These are phyloP conservation scores for Tephrocybe sp. DNA, from an alignment of 768 basidiomycete genomes.

Conservation along the genomic window DNA sequence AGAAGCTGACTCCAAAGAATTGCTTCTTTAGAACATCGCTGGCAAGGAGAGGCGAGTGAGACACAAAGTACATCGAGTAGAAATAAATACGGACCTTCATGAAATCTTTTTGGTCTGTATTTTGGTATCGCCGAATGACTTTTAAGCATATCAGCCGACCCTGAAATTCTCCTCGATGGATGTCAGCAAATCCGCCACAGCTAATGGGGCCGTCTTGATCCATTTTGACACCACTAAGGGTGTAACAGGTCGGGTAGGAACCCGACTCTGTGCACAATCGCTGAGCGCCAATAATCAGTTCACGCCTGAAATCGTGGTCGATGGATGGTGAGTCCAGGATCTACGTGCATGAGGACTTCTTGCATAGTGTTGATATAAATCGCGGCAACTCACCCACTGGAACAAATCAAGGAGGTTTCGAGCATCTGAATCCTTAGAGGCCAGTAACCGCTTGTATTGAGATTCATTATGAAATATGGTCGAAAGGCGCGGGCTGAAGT, in stretches of 20 bases:
- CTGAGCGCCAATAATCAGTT: not conserved
- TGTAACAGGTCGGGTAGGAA: not conserved
- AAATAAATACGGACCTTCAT: not conserved
- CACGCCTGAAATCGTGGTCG: not conserved
- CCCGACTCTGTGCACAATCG: not conserved
- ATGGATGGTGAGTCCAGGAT: not conserved
- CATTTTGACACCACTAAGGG: not conserved
- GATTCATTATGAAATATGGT: not conserved
- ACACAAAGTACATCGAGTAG: not conserved
- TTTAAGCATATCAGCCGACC: slow-evolving; percentile 1
- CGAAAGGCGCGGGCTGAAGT: not conserved
- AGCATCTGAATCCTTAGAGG: not conserved
- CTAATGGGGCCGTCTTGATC: not conserved
- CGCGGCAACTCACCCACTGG: not conserved
- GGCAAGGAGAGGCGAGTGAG: not conserved
- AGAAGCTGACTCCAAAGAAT: slow-evolving; percentile 1
- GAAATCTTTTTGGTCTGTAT: not conserved
- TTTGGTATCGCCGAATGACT: not conserved
- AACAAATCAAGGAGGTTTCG: slow-evolving; percentile 5
- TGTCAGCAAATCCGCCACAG: not conserved
- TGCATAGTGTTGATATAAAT: not conserved
- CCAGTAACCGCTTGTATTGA: slow-evolving; percentile 1
- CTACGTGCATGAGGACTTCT: not conserved
- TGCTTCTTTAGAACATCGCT: not conserved
- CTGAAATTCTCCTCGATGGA: not conserved